Evolutionary conservation across 371 early-diverging fungal genomes (phyloP), one percentile per base, ranked within the genome.

Genomic region (Dichotomocladium elegans): DNA sequence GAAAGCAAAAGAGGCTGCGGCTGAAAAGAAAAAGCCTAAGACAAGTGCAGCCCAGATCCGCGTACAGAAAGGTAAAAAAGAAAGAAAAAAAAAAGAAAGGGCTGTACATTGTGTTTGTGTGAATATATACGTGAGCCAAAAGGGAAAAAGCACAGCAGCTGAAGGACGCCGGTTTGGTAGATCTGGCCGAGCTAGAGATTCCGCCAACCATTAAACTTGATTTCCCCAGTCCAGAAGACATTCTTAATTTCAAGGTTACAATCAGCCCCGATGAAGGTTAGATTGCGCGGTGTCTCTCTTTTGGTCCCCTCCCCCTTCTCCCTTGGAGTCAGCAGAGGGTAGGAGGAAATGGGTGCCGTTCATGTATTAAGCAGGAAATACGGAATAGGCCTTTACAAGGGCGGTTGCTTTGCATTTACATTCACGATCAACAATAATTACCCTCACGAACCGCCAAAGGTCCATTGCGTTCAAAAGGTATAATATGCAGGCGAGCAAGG

Each of bases 361-460:
- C 40, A 30, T 35, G 1, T 30, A 35, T 8, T 8, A n/a, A 28
- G 21, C 19, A 37, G 43, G n/a, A 19, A 41, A 19, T 51, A 12
- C 41, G 22, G 27, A 26, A 24, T 19, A 91, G 92, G 95, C n/a
- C 91, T 93, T 57, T 99, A 99, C 70, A 79, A 81, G 50, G 90
- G 86, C 34, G 99, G 99, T 8, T 61, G 76, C n/a, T 99, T 99
- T 78, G 66, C 73, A 58, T 97, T 99, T 66, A 83, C 86, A 6
- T 94, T 99, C 63, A 80, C 81, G 1, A 82, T 99, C 51, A 91
- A 89, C 55, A 80, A 85, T 57, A 93, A 90, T 70, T 99, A 99
- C 69, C 99, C 99, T 17, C 99, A 98, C 70, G 94, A 95, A 51
- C 92, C 99, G 56, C 99, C 99, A 56, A 97, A 97, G 70, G 94